Base-by-base conservation (phyloP, 495 filamentous ascomycete species). In the Jackrogersella multiformis region DNA sequence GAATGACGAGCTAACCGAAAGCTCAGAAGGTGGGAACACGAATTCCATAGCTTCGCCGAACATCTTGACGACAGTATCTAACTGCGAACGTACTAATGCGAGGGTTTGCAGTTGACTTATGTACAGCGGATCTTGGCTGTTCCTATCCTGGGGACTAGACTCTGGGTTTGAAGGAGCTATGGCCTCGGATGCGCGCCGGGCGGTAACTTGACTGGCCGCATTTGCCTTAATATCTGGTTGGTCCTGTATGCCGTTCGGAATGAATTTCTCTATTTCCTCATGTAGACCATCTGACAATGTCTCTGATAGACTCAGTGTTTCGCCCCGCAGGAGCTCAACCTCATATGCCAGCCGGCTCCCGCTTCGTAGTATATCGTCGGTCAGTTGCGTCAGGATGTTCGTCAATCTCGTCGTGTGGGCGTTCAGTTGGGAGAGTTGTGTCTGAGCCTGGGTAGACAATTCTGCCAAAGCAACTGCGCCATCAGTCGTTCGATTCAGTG, bases 1-100 rank as follows among this genome's bases (percentile, higher is more conserved):
- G 69, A 95, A 91, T 0, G 88, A 90, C 1, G 90, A 91, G 13
- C 87, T 84, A 56, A 91, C 83, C 13, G 87, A 89, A 5, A 88
- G 80, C 62, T 91, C 88, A 1, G 90, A 92, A 1, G 92, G 94
- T 1, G 94, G 91, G 38, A 98, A 85, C 10, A 91, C 88, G 85
- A 95, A 97, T 67, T 93, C 87, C 88, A 98, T 94, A 8, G 96
- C 96, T 63, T 93, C 89, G 54, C 93, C 93, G 72, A 98, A 99
- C 20, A 88, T 89, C 74, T 90, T 88, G 45, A 97, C 91, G 5
- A 97, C 92, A 0, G 89, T 84, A 70, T 97, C 92, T 9, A 99
- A 82, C 13, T 92, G 88, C 1, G 86, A 78, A 56, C 93, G 89
- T 15, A 97, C 92, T n/a, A 87, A 84, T 18, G 89, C 89, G 10